phyloP scores from a whole-genome alignment of 176 grass and related monocot genomes.

The Musa acuminata region DNA sequence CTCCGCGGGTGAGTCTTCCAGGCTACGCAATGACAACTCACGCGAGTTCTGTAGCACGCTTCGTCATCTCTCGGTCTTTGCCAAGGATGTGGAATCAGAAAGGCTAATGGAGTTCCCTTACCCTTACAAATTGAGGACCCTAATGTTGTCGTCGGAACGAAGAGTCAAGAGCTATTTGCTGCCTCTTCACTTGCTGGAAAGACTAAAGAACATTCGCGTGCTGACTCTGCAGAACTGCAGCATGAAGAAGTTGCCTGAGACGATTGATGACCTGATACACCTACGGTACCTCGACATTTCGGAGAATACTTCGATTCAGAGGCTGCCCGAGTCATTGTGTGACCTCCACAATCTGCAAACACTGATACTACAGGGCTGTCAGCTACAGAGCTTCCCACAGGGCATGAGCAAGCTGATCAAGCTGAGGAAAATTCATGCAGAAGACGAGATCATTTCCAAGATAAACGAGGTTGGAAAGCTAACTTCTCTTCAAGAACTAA shows the following conservation, averaged over 20 bases:
- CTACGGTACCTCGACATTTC: constrained; percentile 21
- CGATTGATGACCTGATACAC: constrained; percentile 24
- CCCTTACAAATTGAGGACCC: constrained; percentile 1
- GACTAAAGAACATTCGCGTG: constrained; percentile 12
- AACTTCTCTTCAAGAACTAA: constrained; percentile 17
- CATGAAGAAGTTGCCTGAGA: constrained; percentile 13
- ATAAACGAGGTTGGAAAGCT: constrained; percentile 17
- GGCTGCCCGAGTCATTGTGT: constrained; percentile 19
- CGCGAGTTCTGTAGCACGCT: constrained; percentile 2
- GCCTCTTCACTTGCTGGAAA: neutral
- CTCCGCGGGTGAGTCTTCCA: constrained; percentile 5
- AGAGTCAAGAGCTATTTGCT: neutral
- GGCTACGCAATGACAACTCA: neutral
- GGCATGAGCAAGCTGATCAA: neutral
- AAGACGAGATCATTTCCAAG: neutral
- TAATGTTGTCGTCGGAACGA: constrained; percentile 5
- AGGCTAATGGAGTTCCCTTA: neutral
- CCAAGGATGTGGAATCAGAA: constrained; percentile 4
- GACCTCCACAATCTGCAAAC: constrained; percentile 25
- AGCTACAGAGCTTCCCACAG: neutral
- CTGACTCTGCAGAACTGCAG: neutral
- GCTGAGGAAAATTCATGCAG: neutral
- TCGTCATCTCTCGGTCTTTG: constrained; percentile 14
- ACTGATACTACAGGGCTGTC: constrained; percentile 4
- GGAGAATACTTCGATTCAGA: neutral